Conservation (phyloP, 805 yeast species). For the Wickerhamomyces tratensis region DNA sequence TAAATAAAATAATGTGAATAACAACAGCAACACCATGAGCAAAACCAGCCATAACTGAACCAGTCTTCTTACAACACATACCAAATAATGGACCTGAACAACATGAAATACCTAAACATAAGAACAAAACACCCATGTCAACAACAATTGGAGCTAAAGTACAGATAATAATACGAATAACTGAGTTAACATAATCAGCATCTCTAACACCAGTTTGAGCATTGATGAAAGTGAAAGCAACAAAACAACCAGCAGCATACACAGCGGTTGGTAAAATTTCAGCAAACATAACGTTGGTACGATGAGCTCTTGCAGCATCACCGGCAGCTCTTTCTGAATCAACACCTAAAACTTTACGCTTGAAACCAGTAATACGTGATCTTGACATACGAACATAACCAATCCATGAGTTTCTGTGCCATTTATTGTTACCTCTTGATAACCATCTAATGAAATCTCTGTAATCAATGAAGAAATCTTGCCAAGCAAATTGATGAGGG, state of each 20-base stretch:
- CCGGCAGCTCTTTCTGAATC: constrained; percentile 77
- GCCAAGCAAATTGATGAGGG: constrained; percentile 97
- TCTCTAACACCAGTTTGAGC: constrained; percentile 76
- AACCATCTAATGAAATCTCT: constrained; percentile 88
- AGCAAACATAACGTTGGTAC: constrained; percentile 60
- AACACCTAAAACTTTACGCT: constrained; percentile 62
- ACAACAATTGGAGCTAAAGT: constrained; percentile 86
- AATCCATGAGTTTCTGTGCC: constrained; percentile 87
- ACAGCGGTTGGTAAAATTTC: constrained; percentile 63
- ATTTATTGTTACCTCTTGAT: constrained; percentile 82
- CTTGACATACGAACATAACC: constrained; percentile 76
- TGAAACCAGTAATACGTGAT: constrained; percentile 82
- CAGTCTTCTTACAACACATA: constrained; percentile 93
- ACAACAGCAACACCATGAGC: constrained; percentile 95
- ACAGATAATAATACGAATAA: constrained; percentile 65
- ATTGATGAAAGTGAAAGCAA: constrained; percentile 73
- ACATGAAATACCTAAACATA: constrained; percentile 79
- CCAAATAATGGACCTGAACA: constrained; percentile 96
- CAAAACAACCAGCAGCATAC: constrained; percentile 71
- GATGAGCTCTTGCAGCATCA: constrained; percentile 76
- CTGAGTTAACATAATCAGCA: constrained; percentile 51
- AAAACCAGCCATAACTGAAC: constrained; percentile 88
- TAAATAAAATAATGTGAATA: constrained; percentile 78
- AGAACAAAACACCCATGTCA: constrained; percentile 75
- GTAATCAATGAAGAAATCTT: constrained; percentile 93